Percentiles rank a stretch among this genome's conserved stretches.
These are phyloP conservation scores for Kluyveromyces sp. DNA, from an alignment of 1,139 yeast species.

Conservation along the genomic window DNA sequence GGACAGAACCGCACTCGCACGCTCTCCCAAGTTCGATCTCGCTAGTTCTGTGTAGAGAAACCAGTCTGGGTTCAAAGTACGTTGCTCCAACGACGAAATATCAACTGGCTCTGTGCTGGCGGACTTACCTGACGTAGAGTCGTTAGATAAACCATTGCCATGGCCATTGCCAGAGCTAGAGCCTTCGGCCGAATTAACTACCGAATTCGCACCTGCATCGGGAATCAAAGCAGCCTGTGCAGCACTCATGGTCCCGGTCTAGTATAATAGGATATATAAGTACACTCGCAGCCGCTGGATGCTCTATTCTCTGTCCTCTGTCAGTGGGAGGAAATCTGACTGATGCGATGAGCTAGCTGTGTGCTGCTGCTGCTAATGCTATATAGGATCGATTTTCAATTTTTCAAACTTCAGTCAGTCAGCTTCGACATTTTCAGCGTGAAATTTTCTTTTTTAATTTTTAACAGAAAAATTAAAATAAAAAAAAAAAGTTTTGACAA, in stretches of 20 bases:
- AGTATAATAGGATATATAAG: too few species aligned
- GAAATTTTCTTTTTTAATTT: too few species aligned
- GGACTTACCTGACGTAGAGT: neutral
- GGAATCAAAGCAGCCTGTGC: conserved; percentile 1
- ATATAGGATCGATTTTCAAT: too few species aligned
- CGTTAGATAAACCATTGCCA: conserved; percentile 2
- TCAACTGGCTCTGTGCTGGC: conserved; percentile 6
- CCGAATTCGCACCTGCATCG: neutral
- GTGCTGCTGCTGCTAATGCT: too few species aligned
- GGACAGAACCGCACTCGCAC: conserved; percentile 49
- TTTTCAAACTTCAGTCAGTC: too few species aligned
- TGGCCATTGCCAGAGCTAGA: conserved; percentile 3
- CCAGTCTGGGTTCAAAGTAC: conserved; percentile 55
- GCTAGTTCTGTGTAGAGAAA: conserved; percentile 49
- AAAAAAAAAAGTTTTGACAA: too few species aligned
- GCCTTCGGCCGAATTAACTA: neutral
- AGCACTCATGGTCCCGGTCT: neutral
- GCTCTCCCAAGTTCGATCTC: conserved; percentile 53
- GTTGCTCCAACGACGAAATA: conserved; percentile 25
- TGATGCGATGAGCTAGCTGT: too few species aligned
- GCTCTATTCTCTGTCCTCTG: too few species aligned
- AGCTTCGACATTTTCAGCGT: too few species aligned
- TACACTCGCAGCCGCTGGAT: too few species aligned
- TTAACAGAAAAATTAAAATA: too few species aligned
- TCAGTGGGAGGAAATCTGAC: too few species aligned